phyloP scores from a whole-genome alignment of 192 early-diverging fungal species.

The Umbelopsis sp. region DNA sequence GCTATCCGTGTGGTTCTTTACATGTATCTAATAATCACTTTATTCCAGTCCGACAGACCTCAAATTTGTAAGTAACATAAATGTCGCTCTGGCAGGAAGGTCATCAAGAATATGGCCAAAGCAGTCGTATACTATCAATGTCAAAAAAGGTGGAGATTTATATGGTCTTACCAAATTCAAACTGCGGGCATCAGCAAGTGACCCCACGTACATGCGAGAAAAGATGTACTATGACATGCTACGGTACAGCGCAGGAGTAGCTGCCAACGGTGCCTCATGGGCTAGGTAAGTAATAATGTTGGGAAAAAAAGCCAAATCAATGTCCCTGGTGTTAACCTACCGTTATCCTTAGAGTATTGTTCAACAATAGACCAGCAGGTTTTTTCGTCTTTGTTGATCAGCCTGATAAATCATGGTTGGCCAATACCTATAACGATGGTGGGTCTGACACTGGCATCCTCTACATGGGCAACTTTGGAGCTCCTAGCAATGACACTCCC shows the following conservation, averaged over 20 bases:
- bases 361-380: conserved; percentile 19
- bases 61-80: not conserved
- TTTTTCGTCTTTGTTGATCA: conserved; percentile 23
- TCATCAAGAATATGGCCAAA: conserved; percentile 12
- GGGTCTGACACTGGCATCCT: conserved; percentile 5
- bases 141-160: conserved; percentile 2
- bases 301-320: too few species aligned
- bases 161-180: conserved; percentile 18
- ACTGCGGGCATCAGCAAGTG: conserved; percentile 6
- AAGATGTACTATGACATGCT: conserved; percentile 23
- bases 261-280: not conserved
- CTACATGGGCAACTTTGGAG: conserved; percentile 3
- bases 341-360: not conserved
- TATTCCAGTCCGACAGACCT: not conserved
- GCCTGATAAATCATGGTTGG: conserved; percentile 20
- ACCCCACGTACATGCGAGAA: conserved; percentile 28
- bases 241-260: not conserved
- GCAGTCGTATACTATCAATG: conserved; percentile 25
- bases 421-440: not conserved
- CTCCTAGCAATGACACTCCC: not conserved
- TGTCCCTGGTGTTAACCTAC: not conserved
- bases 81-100: conserved; percentile 12
- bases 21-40: not conserved
- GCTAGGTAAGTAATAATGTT: not conserved
- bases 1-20: too few species aligned